A percentile compares a stretch with the other conserved stretches of the same genome.
Evolutionary conservation across 2,329 filamentous ascomycete species (phyloP).

Genomic region (Trichophyton benhamiae): DNA sequence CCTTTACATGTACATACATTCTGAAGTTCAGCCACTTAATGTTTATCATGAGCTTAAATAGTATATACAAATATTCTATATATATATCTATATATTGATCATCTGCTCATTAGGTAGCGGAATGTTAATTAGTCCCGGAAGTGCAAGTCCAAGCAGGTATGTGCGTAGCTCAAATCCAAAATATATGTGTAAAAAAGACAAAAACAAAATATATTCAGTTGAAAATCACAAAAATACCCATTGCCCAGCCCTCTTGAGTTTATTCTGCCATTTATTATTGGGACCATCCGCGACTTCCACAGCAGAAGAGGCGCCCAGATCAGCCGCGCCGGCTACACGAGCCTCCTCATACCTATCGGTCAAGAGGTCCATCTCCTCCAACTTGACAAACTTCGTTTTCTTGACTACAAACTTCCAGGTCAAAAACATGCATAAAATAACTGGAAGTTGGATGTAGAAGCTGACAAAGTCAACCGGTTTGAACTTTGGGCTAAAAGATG

Average conservation of each 20-base stretch:
- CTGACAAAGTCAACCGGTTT: constrained; percentile 49
- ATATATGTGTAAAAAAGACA: background rate
- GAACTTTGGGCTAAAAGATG: constrained; percentile 48
- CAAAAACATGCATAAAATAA: constrained; percentile 46
- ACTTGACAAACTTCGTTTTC: constrained; percentile 34
- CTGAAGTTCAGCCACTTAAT: background rate
- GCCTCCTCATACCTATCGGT: constrained; percentile 33
- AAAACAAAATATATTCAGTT: background rate
- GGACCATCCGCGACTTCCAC: background rate
- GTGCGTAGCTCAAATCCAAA: background rate
- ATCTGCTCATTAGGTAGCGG: background rate
- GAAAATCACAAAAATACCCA: constrained; percentile 28
- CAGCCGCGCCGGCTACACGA: background rate
- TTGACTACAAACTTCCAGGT: constrained; percentile 43
- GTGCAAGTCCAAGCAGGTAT: background rate
- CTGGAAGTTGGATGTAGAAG: constrained; percentile 50
- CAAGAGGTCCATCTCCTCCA: constrained; percentile 40
- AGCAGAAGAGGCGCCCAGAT: background rate
- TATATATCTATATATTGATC: background rate
- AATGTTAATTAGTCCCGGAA: background rate
- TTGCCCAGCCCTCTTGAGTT: constrained; percentile 24
- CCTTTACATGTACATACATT: background rate
- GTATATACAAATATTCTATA: background rate
- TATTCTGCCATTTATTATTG: constrained; percentile 13
- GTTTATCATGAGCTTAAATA: background rate